A percentile compares a stretch with the other conserved stretches of the same genome.
phyloP scores from a whole-genome alignment of 345 rosid genomes.

The Camelina laxa region DNA sequence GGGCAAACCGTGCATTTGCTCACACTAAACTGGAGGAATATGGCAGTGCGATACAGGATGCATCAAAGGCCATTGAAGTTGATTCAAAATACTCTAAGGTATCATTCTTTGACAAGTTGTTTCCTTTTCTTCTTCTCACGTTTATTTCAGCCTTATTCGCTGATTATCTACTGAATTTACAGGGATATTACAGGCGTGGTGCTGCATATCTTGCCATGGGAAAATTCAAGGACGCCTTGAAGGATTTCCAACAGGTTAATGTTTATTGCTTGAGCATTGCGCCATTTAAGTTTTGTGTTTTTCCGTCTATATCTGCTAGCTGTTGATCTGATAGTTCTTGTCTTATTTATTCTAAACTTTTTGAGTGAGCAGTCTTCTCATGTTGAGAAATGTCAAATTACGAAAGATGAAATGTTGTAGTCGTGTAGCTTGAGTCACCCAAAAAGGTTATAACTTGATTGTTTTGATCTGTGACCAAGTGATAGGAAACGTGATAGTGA shows the following conservation, averaged over 20 bases:
- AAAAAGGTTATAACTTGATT: conserved; percentile 12
- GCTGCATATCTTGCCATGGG: conserved; percentile 98
- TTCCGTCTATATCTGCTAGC: conserved; percentile 13
- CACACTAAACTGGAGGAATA: conserved; percentile 95
- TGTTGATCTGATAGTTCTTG: not conserved
- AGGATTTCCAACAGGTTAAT: conserved; percentile 93
- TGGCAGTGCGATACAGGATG: conserved; percentile 96
- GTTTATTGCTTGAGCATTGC: conserved; percentile 3
- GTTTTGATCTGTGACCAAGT: conserved; percentile 30
- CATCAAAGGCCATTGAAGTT: conserved; percentile 85
- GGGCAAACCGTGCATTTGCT: conserved; percentile 96
- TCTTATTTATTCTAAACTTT: not conserved
- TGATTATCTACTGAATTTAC: conserved; percentile 40
- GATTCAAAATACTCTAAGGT: conserved; percentile 91
- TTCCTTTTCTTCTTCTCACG: not conserved
- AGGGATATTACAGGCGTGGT: conserved; percentile 97
- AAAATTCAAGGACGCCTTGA: conserved; percentile 90
- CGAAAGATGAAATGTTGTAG: not conserved
- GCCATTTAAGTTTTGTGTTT: conserved; percentile 7
- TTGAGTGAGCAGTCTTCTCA: not conserved
- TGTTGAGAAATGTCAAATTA: conserved; percentile 5
- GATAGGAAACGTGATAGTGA: not conserved
- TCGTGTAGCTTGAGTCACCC: conserved; percentile 4
- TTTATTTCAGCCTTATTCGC: conserved; percentile 22
- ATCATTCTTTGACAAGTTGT: conserved; percentile 21